phyloP scores from a whole-genome alignment of 176 grass and related monocot species.

The Musa troglodytarum region DNA sequence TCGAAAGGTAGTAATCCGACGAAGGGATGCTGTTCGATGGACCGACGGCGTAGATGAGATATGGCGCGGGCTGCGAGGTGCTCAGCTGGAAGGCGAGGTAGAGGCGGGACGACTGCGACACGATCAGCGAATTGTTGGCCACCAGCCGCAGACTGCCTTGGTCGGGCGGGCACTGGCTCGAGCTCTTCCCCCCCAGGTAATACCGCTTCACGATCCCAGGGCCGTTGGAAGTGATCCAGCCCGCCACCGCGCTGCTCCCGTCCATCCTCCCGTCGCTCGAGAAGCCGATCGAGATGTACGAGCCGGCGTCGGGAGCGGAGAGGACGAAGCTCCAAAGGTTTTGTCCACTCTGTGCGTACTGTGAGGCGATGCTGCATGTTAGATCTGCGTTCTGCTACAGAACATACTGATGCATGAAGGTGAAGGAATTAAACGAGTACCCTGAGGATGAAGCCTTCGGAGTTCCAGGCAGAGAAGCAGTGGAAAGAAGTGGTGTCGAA shows the following conservation, averaged over 20 bases:
- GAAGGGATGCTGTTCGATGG: constrained; percentile 20
- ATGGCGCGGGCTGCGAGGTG: constrained; percentile 4
- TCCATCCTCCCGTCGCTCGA: constrained; percentile 41
- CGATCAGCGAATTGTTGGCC: constrained; percentile 33
- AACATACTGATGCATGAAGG: not conserved
- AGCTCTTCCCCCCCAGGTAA: constrained; percentile 39
- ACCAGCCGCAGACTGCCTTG: constrained; percentile 39
- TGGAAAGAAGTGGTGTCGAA: constrained; percentile 48
- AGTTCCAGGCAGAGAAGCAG: constrained; percentile 47
- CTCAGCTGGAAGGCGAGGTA: constrained; percentile 66
- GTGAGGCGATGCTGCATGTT: not conserved
- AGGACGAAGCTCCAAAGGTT: constrained; percentile 56
- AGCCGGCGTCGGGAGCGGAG: constrained; percentile 50
- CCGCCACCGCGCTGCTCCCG: constrained; percentile 51
- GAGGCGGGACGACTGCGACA: constrained; percentile 30
- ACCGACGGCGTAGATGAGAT: constrained; percentile 63
- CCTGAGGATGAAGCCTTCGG: constrained; percentile 47
- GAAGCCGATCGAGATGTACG: constrained; percentile 63
- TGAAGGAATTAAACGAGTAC: constrained; percentile 8
- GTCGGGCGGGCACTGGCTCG: constrained; percentile 41
- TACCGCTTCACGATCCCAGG: constrained; percentile 46
- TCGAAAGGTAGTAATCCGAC: constrained; percentile 30
- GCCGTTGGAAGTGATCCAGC: constrained; percentile 35
- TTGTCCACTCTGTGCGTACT: constrained; percentile 40
- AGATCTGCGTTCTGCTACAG: not conserved